Base-by-base conservation (phyloP, 192 early-diverging fungal genomes). In the Gaertneriomyces sp. region DNA sequence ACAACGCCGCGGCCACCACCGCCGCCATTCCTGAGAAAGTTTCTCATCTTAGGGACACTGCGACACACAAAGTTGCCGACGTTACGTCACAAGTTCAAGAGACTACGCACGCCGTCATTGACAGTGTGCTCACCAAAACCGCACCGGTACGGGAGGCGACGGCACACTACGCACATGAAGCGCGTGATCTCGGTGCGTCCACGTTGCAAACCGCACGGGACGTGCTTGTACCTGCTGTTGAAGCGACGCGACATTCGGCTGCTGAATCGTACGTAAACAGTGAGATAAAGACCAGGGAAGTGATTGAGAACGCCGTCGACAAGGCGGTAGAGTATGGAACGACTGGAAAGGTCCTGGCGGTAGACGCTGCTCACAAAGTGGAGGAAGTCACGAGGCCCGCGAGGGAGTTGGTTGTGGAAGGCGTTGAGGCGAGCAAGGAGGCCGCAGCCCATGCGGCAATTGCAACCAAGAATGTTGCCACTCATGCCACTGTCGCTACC, bases 301-400 rank as follows among this genome's bases (percentile, higher is more conserved):
- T 33, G 12, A 40, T 64, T 20, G 53, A 64, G 55, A 10, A 55
- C 52, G 52, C 8, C 42, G 52, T 9, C 7, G 64, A 66, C 6
- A 58, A 20, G 14, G 53, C 54, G 7, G 42, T 66, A 16, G 53
- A 57, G 39, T 55, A 57, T 54, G 64, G 42, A 7, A 66, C 64
- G 6, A 58, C 54, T 8, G 64, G 42, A 4, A 56, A 58, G 20
- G 64, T 66, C 8, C 54, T 66, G 19, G 42, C 64, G 2, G 44
- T 41, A 12, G 64, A 66, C 53, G 64, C 64, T n/a, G 14, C 57
- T 8, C 64, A 66, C 64, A 56, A 58, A 40, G 53, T 45, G 20
- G 64, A 57, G 16, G 38, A 38, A n/a, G 53, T 45, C 20, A 54
- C 25, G 0, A 54, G 6, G 7, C 9, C 53, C n/a, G 64, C 40